phyloP scores from a whole-genome alignment of 768 basidiomycete genomes.

The Russula compacta region DNA sequence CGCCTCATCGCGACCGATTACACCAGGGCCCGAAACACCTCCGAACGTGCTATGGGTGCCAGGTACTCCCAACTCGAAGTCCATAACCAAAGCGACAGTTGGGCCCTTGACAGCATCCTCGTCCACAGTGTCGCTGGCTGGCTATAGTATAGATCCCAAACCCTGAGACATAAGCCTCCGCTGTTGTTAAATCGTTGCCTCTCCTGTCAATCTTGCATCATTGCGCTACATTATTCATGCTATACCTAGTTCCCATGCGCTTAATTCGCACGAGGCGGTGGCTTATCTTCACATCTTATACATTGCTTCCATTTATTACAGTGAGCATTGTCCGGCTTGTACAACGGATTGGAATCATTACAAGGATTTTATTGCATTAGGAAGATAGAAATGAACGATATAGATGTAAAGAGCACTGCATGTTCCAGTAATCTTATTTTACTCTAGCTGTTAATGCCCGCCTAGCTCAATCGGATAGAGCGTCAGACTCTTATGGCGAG shows the following conservation, averaged over 20 bases:
- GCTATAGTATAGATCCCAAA: slow-evolving; percentile 19
- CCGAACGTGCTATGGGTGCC: slow-evolving; percentile 19
- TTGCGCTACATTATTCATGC: slow-evolving; percentile 5
- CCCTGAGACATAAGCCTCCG: background rate
- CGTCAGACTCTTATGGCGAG: slow-evolving; percentile 47
- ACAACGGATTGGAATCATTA: background rate
- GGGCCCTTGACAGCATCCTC: slow-evolving; percentile 16
- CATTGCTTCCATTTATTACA: slow-evolving; percentile 5
- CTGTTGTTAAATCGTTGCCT: background rate
- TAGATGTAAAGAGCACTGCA: background rate
- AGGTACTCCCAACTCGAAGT: slow-evolving; percentile 11
- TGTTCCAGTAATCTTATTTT: background rate
- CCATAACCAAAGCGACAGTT: slow-evolving; percentile 6
- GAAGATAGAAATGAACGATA: too few species aligned
- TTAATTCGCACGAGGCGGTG: background rate
- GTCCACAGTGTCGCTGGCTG: slow-evolving; percentile 16
- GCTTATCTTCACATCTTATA: background rate
- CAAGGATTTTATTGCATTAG: background rate
- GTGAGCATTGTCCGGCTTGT: slow-evolving; percentile 2
- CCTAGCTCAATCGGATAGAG: slow-evolving; percentile 64
- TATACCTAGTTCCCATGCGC: slow-evolving; percentile 11
- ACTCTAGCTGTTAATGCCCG: slow-evolving; percentile 28
- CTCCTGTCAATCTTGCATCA: background rate
- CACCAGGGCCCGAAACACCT: slow-evolving; percentile 37
- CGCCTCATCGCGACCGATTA: slow-evolving; percentile 44